phyloP scores from a whole-genome alignment of 2,329 filamentous ascomycete genomes.

The Diaporthe vexans region DNA sequence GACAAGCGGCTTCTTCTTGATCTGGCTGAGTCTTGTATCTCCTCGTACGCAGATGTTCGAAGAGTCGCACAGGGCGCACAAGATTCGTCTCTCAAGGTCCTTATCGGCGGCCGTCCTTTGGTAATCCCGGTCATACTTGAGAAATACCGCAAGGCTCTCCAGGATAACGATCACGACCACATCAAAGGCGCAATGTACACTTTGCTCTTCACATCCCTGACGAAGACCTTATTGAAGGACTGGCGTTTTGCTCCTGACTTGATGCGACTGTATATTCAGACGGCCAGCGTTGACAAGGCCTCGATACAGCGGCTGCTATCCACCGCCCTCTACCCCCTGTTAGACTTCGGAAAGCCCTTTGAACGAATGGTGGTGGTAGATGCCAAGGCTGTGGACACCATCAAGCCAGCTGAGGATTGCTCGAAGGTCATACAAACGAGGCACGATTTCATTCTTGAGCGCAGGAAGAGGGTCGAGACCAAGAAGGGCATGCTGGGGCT shows the following conservation, averaged over 20 bases:
- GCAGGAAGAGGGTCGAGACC: conserved; percentile 82
- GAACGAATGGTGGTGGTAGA: conserved; percentile 90
- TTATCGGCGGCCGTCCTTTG: conserved; percentile 88
- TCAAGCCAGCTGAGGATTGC: conserved; percentile 78
- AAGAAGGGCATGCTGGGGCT: conserved; percentile 86
- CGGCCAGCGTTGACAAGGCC: conserved; percentile 90
- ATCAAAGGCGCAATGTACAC: conserved; percentile 97
- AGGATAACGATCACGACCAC: conserved; percentile 84
- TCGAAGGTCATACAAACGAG: conserved; percentile 73
- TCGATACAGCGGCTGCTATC: conserved; percentile 92
- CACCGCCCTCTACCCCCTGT: conserved; percentile 84
- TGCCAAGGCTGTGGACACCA: conserved; percentile 75
- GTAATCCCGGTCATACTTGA: conserved; percentile 91
- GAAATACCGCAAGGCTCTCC: conserved; percentile 82
- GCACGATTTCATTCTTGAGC: conserved; percentile 80
- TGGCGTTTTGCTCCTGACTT: conserved; percentile 96
- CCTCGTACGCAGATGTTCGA: conserved; percentile 95
- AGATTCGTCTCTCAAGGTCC: conserved; percentile 91
- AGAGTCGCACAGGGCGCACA: conserved; percentile 91
- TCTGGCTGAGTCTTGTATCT: conserved; percentile 89
- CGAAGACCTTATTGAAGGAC: conserved; percentile 89
- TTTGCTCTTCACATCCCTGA: conserved; percentile 86
- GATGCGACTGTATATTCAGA: conserved; percentile 90
- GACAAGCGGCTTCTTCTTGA: conserved; percentile 89
- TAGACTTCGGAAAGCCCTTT: conserved; percentile 91